These are phyloP conservation scores for Phytophthora pluvialis DNA, from an alignment of 352 stramenopile species.

Conservation along the genomic window DNA sequence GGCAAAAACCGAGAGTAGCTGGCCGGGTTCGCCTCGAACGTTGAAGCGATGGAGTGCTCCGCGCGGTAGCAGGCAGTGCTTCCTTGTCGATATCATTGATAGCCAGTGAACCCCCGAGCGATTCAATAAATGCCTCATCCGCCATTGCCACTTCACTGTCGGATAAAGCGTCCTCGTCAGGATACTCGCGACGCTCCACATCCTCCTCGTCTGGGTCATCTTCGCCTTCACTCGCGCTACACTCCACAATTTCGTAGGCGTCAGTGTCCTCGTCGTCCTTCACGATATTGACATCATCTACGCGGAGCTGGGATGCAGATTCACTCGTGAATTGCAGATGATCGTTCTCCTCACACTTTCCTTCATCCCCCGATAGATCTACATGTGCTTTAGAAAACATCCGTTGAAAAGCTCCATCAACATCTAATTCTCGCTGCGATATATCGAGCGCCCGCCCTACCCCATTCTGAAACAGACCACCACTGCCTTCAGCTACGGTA, in stretches of 20 bases:
- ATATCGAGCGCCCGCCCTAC: background rate
- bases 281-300: background rate
- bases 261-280: background rate
- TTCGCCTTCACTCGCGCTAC: background rate
- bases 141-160: constrained; percentile 1
- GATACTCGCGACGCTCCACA: background rate
- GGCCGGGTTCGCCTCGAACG: background rate
- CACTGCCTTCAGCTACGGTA: too few species aligned
- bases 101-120: constrained; percentile 3
- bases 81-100: constrained; percentile 8
- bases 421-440: background rate
- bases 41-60: background rate
- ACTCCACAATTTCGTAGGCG: constrained; percentile 1
- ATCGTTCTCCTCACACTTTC: background rate
- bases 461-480: background rate
- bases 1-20: background rate
- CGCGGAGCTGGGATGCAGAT: too few species aligned
- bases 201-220: background rate
- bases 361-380: background rate
- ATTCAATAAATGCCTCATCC: constrained; percentile 13
- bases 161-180: background rate
- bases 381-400: background rate
- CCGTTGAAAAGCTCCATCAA: background rate
- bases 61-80: background rate
- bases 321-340: too few species aligned